These are phyloP conservation scores for Pseudocercospora musae DNA, from an alignment of 2,329 filamentous ascomycete genomes.

Conservation along the genomic window DNA sequence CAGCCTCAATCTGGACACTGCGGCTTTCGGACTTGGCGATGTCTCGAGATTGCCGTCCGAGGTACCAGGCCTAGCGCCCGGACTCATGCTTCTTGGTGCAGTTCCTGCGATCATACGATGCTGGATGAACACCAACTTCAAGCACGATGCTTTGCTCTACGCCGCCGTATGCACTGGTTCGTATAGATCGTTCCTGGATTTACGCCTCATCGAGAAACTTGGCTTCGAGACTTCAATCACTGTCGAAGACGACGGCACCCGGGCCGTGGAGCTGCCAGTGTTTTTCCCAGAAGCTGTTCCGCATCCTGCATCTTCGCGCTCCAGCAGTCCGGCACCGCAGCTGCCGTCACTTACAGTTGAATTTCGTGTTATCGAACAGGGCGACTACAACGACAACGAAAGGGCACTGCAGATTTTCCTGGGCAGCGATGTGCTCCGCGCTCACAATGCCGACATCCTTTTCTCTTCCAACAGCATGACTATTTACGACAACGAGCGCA, in stretches of 20 bases:
- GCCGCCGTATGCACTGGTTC: slow-evolving; percentile 91
- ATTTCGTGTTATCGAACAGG: slow-evolving; percentile 68
- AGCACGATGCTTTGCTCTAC: slow-evolving; percentile 83
- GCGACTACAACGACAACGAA: slow-evolving; percentile 43
- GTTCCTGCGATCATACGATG: slow-evolving; percentile 93
- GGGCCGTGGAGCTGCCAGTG: slow-evolving; percentile 72
- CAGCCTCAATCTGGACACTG: slow-evolving; percentile 81
- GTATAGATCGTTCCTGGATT: slow-evolving; percentile 78
- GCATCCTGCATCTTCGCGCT: slow-evolving; percentile 69
- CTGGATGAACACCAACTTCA: slow-evolving; percentile 89
- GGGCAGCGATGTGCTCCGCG: slow-evolving; percentile 80
- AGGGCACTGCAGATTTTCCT: slow-evolving; percentile 80
- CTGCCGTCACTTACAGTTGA: slow-evolving; percentile 77
- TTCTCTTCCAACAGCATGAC: slow-evolving; percentile 90
- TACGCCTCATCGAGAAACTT: slow-evolving; percentile 70
- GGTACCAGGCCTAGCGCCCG: slow-evolving; percentile 72
- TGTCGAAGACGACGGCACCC: slow-evolving; percentile 52
- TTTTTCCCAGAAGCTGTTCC: slow-evolving; percentile 90
- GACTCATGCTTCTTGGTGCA: slow-evolving; percentile 79
- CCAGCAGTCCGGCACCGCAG: slow-evolving; percentile 69
- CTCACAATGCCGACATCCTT: slow-evolving; percentile 84
- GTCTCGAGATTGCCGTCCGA: slow-evolving; percentile 68
- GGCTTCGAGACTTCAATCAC: slow-evolving; percentile 59
- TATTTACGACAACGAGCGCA: slow-evolving; percentile 79
- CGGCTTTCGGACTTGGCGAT: slow-evolving; percentile 61